These are phyloP conservation scores for Bathelium albidoporum DNA, from an alignment of 495 filamentous ascomycete genomes.

Conservation along the genomic window DNA sequence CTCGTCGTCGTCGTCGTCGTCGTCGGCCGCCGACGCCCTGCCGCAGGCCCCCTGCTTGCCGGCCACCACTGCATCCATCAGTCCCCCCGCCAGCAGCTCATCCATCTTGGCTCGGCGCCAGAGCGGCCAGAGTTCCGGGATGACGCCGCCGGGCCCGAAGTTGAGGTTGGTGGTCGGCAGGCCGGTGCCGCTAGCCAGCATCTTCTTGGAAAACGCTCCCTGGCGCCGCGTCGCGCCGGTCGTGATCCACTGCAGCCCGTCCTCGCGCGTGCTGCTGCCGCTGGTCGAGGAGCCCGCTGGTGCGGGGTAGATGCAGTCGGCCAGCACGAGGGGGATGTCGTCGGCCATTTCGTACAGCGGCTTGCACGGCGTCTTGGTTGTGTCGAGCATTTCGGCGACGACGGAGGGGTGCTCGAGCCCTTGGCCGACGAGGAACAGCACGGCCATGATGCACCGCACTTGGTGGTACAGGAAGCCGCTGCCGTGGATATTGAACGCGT, in stretches of 20 bases:
- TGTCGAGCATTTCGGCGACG: conserved; percentile 61
- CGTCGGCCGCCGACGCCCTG: no score
- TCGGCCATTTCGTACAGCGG: conserved; percentile 85
- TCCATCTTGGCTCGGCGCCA: conserved; percentile 85
- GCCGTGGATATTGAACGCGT: conserved; percentile 75
- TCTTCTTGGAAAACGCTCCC: no score
- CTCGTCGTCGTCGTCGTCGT: no score
- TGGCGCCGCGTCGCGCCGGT: conserved; percentile 53
- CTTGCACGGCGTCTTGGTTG: conserved; percentile 53
- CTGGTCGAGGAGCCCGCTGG: conserved; percentile 27
- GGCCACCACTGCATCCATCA: conserved; percentile 56
- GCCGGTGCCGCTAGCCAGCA: no score
- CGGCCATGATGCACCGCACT: conserved; percentile 78
- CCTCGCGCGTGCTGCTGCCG: conserved; percentile 41
- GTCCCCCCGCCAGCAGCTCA: conserved; percentile 60
- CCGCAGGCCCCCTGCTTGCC: no score
- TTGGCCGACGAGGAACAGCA: conserved; percentile 88
- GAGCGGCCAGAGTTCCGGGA: conserved; percentile 63
- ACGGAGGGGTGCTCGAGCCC: conserved; percentile 67
- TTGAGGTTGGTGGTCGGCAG: no score
- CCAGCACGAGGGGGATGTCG: conserved; percentile 80
- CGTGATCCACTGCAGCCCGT: conserved; percentile 73
- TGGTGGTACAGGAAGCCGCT: conserved; percentile 98
- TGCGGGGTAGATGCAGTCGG: conserved; percentile 86
- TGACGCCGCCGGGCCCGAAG: conserved; percentile 55